Evolutionary conservation across 2,329 filamentous ascomycete species (phyloP).

Genomic region (Exophiala calicioides): DNA sequence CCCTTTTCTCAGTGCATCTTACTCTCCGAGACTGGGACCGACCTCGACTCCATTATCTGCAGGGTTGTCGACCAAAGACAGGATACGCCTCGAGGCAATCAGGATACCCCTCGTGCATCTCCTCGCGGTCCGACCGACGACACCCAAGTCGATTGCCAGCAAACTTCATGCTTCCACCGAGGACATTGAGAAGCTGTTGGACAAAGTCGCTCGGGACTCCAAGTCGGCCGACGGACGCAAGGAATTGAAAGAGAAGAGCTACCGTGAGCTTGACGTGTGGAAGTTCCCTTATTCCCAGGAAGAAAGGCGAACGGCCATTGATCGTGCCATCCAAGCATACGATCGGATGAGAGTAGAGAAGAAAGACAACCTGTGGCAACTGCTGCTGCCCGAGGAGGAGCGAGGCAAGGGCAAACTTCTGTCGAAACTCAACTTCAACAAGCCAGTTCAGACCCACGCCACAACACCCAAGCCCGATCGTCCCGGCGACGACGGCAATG

Average conservation of each 20-base stretch:
- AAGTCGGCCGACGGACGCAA: constrained; percentile 49
- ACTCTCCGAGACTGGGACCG: constrained; percentile 40
- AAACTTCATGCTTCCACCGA: constrained; percentile 51
- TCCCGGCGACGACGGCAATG: constrained; percentile 20
- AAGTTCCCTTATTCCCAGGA: constrained; percentile 60
- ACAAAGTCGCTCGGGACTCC: constrained; percentile 55
- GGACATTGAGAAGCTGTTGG: constrained; percentile 50
- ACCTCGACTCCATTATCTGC: constrained; percentile 46
- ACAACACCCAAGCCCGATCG: constrained; percentile 22
- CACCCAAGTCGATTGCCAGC: constrained; percentile 48
- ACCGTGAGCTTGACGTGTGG: constrained; percentile 63
- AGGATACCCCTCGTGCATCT: constrained; percentile 52
- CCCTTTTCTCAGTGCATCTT: constrained; percentile 41
- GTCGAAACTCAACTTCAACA: constrained; percentile 57
- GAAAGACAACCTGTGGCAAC: constrained; percentile 64
- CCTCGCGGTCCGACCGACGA: constrained; percentile 55
- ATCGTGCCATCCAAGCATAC: constrained; percentile 63
- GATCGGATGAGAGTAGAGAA: constrained; percentile 62
- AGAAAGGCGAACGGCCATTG: constrained; percentile 61
- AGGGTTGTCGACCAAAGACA: constrained; percentile 28
- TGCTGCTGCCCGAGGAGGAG: constrained; percentile 60
- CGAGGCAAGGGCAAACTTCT: constrained; percentile 63
- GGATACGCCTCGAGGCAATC: constrained; percentile 45
- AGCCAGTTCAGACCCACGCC: constrained; percentile 23
- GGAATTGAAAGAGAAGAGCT: constrained; percentile 59